Conservation (phyloP, 305 asterid species). For the Rubia tinctorum region DNA sequence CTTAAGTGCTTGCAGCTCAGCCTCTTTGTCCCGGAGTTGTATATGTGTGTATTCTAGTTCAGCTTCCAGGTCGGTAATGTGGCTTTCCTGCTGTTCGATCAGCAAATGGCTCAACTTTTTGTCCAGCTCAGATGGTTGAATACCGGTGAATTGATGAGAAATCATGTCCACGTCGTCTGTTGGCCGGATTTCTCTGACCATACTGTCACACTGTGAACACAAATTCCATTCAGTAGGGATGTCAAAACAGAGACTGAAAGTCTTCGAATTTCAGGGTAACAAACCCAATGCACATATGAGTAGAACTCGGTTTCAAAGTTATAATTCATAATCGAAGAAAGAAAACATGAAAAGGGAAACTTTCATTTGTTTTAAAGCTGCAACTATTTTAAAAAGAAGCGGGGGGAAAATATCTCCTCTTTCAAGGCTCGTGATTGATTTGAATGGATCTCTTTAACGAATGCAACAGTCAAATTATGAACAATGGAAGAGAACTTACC, state of each 20-base stretch:
- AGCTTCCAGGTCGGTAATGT: conserved; percentile 52
- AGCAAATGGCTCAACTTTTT: conserved; percentile 58
- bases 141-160: conserved; percentile 34
- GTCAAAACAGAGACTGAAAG: conserved; percentile 3
- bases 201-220: conserved; percentile 33
- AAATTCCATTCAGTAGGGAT: not conserved
- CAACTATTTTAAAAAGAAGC: not conserved
- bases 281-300: too few relatives aligned
- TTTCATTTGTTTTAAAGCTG: not conserved
- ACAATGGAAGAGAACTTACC: conserved; percentile 28
- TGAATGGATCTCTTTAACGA: not conserved
- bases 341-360: not conserved
- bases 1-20: conserved; percentile 73
- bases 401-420: not conserved
- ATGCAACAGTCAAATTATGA: not conserved
- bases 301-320: not conserved
- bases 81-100: conserved; percentile 62
- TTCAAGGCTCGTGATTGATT: not conserved
- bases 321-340: not conserved
- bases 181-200: conserved; percentile 22
- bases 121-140: conserved; percentile 59
- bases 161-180: conserved; percentile 23
- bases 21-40: conserved; percentile 61
- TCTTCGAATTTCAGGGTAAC: not conserved
- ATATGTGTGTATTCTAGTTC: conserved; percentile 48